Base-by-base conservation (phyloP, 208 protist genomes). In the Wallacemonas sp. region DNA sequence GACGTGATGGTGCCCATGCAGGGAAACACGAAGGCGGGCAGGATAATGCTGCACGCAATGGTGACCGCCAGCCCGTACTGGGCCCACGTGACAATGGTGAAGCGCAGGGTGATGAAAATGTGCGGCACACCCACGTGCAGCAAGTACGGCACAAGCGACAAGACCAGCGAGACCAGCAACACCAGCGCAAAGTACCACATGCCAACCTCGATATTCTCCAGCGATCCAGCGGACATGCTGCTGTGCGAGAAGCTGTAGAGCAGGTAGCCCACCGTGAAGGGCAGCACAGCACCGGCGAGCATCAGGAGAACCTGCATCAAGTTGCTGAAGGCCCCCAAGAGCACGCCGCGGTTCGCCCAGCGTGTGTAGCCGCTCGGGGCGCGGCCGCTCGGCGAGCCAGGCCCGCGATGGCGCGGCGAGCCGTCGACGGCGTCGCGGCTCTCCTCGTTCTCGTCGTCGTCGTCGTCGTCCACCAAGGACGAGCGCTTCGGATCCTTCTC, bases 91-190 rank as follows among this genome's bases (percentile, higher is more conserved):
- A 89, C 64, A 46, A 88, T 3, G 14, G 66, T 81, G 11, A 76
- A 61, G 33, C 77, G 83, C 46, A 91, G 57, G 31, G 50, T 33
- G 29, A 86, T 45, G 42, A 82, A 55, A 14, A 80, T 67, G 0
- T 23, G 39, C 7, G 74, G 77, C 25, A 93, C 65, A 2, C 77
- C 76, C 31, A 83, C 77, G 61, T 69, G 62, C 28, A 70, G 46
- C 23, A 84, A 50, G 72, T 91, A 85, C 28, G 81, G 80, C n/a
- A 89, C 68, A 11, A 91, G 50, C 2, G 87, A 89, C 26, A 91
- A 45, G 33, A 67, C n/a, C 62, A 91, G 55, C 49, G 75, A 72
- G 29, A 76, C 22, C 5, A 57, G n/a, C 16, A 69, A 64, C 7
- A 77, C 41, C 11, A 63, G 25, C 8, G 84, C 50, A 36, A 73